phyloP scores from a whole-genome alignment of 768 basidiomycete species.

The Naganishia vaughanmartiniae region DNA sequence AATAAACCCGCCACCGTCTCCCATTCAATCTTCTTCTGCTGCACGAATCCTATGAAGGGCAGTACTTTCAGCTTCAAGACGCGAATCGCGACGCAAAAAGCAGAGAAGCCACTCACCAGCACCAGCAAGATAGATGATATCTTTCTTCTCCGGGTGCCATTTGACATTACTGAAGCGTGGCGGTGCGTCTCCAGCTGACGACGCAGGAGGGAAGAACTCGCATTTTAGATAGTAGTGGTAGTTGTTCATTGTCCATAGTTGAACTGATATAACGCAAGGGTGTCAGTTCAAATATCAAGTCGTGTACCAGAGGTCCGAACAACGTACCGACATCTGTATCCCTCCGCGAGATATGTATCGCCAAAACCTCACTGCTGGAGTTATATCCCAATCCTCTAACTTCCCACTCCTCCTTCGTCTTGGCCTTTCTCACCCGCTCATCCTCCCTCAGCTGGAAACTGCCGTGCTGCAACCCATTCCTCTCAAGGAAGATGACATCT shows the following conservation, averaged over 20 bases:
- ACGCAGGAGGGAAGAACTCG: slow-evolving; percentile 61
- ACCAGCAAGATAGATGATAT: slow-evolving; percentile 67
- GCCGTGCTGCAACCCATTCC: slow-evolving; percentile 88
- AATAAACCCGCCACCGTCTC: slow-evolving; percentile 68
- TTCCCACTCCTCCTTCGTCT: slow-evolving; percentile 35
- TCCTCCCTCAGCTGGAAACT: slow-evolving; percentile 68
- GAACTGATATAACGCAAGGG: slow-evolving; percentile 58
- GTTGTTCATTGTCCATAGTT: slow-evolving; percentile 90
- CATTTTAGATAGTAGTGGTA: slow-evolving; percentile 99
- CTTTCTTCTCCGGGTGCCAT: slow-evolving; percentile 84
- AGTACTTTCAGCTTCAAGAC: not conserved
- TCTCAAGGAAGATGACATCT: slow-evolving; percentile 89
- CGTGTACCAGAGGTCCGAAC: not conserved
- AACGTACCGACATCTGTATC: slow-evolving; percentile 64
- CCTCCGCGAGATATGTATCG: slow-evolving; percentile 74
- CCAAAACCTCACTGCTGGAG: slow-evolving; percentile 77
- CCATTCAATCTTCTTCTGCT: slow-evolving; percentile 66
- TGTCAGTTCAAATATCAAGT: not conserved
- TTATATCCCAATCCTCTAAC: slow-evolving; percentile 80
- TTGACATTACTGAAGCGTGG: slow-evolving; percentile 66
- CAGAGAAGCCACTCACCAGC: slow-evolving; percentile 57
- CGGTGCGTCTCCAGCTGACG: not conserved
- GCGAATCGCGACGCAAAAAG: not conserved
- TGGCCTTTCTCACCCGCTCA: slow-evolving; percentile 36
- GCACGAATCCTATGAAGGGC: slow-evolving; percentile 55